Conservation (phyloP, 805 yeast genomes). For the Cyberlindnera japonica region DNA sequence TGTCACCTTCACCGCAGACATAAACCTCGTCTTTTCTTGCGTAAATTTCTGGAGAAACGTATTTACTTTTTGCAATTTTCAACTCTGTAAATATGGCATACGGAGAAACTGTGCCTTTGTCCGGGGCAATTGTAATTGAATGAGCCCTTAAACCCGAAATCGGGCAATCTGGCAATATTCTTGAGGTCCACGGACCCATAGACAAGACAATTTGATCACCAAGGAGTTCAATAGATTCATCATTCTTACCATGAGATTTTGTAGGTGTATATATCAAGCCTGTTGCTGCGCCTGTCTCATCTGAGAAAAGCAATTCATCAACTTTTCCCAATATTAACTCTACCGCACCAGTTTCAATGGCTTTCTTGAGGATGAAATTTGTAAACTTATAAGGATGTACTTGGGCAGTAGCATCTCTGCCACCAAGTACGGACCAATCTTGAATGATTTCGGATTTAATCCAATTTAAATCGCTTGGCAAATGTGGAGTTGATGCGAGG, state of each 20-base stretch:
- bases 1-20: conserved; percentile 96
- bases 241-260: conserved; percentile 18
- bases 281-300: conserved; percentile 60
- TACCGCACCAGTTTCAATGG: conserved; percentile 78
- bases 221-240: conserved; percentile 41
- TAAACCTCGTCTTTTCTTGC: conserved; percentile 95
- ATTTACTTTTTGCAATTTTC: conserved; percentile 59
- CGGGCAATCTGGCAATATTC: conserved; percentile 87
- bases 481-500: conserved; percentile 18
- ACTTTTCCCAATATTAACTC: conserved; percentile 85
- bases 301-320: conserved; percentile 57
- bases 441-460: conserved; percentile 58
- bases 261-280: conserved; percentile 63
- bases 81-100: conserved; percentile 93
- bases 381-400: conserved; percentile 95
- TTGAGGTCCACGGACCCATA: conserved; percentile 97
- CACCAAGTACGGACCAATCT: conserved; percentile 79
- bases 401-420: conserved; percentile 86
- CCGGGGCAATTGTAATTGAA: conserved; percentile 86
- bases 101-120: conserved; percentile 74
- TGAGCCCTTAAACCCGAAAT: conserved; percentile 93
- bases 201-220: conserved; percentile 82
- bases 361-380: conserved; percentile 72
- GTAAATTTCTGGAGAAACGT: conserved; percentile 89
- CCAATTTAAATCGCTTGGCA: conserved; percentile 77